Evolutionary conservation across 1,139 yeast genomes (phyloP), one percentile per base, ranked within the genome.

Genomic region (Hansenula lynferdii): DNA sequence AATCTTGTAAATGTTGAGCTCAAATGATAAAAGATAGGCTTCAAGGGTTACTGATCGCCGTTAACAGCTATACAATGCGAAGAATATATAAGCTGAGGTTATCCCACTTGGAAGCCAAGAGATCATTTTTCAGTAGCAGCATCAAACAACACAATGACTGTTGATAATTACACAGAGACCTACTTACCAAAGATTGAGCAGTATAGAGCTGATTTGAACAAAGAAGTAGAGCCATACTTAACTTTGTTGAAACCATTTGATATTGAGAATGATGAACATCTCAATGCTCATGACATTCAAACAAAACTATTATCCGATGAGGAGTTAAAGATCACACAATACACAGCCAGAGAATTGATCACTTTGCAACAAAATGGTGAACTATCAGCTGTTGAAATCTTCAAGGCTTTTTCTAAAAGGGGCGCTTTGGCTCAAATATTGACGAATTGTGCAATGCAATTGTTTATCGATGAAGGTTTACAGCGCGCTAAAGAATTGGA

Each of bases 401-500:
- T 66, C 45, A 61, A 62, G 31, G 78, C 80, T 0, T 76, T 66
- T 56, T 70, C 77, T 34, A 72, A 73, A 42, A 62, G 80, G 44
- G 77, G 76, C 11, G 64, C 66, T 14, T 47, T 64, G 33, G 60
- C 72, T 9, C 77, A 75, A 38, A 73, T 75, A 41, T 64, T 75
- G 50, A 74, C 81, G 45, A 78, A 78, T 51, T 74, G 80, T 53
- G 76, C 80, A 19, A 62, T 76, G 67, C 78, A 78, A 35, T 63
- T 79, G 40, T 72, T 80, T 56, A 67, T 77, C 39, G 72, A 75
- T 25, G 79, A 74, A 48, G 85, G 80, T 17, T 59, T 77, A 34
- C 62, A 62, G 39, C 65, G 77, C 40, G 85, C 85, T 8, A 55
- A 71, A 53, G 69, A 62, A 45, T 65, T 79, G 47, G 86, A 80